Conservation (phyloP, 768 basidiomycete genomes). For the Trametes villosa region DNA sequence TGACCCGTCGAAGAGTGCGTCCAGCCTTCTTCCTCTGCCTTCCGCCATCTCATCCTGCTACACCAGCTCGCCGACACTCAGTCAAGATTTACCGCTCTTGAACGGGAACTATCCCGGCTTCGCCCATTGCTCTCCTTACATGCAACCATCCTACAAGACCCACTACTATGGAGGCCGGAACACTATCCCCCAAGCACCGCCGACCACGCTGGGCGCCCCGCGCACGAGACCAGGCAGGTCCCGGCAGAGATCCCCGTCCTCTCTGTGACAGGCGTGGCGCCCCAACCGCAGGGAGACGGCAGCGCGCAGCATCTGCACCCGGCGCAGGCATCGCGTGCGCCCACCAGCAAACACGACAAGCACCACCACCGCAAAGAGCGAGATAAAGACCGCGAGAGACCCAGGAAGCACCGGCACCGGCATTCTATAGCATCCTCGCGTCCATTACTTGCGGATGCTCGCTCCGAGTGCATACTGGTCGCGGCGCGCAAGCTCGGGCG, state of each 20-base stretch:
- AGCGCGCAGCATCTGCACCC: background rate
- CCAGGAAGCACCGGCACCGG: conserved; percentile 22
- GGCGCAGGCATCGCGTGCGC: background rate
- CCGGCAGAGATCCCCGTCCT: no score
- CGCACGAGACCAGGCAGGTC: no score
- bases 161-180: conserved; percentile 14
- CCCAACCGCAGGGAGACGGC: no score
- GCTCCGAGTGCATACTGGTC: conserved; percentile 69
- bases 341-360: conserved; percentile 8
- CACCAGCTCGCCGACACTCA: conserved; percentile 63
- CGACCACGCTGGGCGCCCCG: no score
- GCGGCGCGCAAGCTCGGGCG: conserved; percentile 74
- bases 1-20: conserved; percentile 62
- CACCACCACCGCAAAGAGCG: conserved; percentile 5
- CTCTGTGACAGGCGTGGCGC: no score
- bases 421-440: background rate
- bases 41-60: background rate
- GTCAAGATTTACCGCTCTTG: conserved; percentile 55
- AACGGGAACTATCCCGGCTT: conserved; percentile 65
- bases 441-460: conserved; percentile 61
- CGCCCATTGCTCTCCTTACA: conserved; percentile 74
- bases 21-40: background rate
- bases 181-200: background rate
- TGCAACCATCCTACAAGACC: conserved; percentile 39
- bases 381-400: conserved; percentile 10